Conservation (phyloP, 257 asterid genomes). For the Hygrophila difformis region DNA sequence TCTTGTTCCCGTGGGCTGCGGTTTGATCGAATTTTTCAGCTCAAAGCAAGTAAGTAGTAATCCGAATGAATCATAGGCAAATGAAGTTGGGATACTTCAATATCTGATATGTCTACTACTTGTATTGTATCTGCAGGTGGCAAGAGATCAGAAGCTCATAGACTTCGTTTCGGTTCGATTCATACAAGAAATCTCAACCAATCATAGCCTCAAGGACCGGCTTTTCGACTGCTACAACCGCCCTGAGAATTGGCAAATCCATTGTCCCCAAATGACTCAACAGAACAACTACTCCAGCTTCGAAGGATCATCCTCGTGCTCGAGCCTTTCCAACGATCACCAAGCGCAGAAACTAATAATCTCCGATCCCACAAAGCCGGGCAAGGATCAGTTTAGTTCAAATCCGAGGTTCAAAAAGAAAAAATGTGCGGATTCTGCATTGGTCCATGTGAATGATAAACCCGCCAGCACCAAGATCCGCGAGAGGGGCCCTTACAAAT, state of each 20-base stretch:
- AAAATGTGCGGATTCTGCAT: too few relatives aligned
- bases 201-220: neutral
- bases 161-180: constrained; percentile 36
- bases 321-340: constrained; percentile 40
- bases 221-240: too few relatives aligned
- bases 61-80: too few relatives aligned
- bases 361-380: too few relatives aligned
- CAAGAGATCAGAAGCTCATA: constrained; percentile 40
- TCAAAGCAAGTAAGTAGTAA: constrained; percentile 36
- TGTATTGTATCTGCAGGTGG: constrained; percentile 30
- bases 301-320: constrained; percentile 56
- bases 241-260: too few relatives aligned
- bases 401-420: too few relatives aligned
- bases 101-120: neutral
- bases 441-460: neutral
- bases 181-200: constrained; percentile 28
- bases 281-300: constrained; percentile 33
- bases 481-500: constrained; percentile 36
- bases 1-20: constrained; percentile 57
- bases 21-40: constrained; percentile 58
- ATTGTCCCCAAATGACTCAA: constrained; percentile 17
- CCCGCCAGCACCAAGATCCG: neutral
- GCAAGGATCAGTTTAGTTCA: too few relatives aligned
- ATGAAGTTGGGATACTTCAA: too few relatives aligned
- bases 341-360: constrained; percentile 11